Conservation (phyloP, 208 protist species). For the Acanthamoeba royreba region DNA sequence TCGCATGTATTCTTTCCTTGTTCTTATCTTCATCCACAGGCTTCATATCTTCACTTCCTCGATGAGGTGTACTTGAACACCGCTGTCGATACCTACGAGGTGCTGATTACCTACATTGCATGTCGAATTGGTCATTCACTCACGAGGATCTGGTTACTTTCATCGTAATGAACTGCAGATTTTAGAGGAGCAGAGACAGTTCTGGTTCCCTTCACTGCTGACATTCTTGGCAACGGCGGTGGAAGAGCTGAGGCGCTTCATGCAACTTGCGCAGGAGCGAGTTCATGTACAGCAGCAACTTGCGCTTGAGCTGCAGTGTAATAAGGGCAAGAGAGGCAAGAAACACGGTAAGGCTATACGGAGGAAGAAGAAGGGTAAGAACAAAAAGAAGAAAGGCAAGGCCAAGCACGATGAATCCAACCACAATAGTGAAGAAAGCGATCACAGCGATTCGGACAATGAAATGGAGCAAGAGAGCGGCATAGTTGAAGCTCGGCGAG, state of each 20-base stretch:
- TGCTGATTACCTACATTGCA: no score
- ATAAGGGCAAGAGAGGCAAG: neutral
- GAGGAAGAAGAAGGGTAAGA: neutral
- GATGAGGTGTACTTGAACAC: conserved; percentile 50
- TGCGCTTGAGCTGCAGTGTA: neutral
- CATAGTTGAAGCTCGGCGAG: neutral
- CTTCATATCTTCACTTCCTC: conserved; percentile 29
- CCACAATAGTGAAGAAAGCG: neutral
- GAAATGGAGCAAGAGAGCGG: neutral
- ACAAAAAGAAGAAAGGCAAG: conserved; percentile 20
- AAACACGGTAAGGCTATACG: no score
- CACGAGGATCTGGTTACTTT: neutral
- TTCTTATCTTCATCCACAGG: neutral
- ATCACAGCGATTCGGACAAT: no score
- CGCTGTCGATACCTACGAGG: conserved; percentile 41
- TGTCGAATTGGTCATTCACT: no score
- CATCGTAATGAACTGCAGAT: neutral
- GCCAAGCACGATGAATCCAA: neutral
- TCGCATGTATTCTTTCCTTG: neutral
- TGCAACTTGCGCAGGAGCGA: neutral
- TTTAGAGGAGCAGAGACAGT: conserved; percentile 7
- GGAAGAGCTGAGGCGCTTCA: neutral
- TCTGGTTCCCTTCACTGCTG: neutral
- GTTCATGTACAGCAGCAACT: neutral
- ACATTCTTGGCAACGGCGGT: neutral